A percentile compares a stretch with the other conserved stretches of the same genome.
Conservation (phyloP, 208 protist genomes). For the Trypanosoma brucei region DNA sequence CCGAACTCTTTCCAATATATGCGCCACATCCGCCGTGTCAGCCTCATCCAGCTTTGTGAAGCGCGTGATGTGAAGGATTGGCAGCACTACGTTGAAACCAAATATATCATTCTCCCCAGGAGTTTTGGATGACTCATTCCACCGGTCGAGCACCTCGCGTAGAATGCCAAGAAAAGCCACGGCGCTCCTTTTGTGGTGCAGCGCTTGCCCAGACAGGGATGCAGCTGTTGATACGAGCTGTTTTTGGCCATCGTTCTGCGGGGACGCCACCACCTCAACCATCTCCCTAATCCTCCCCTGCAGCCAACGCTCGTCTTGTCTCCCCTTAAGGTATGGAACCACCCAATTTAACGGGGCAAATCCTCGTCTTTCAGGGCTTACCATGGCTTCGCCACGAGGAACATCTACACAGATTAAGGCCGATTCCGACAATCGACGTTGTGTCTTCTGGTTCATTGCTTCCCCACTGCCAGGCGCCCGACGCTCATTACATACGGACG, state of each 20-base stretch:
- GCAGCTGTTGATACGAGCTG: conserved; percentile 26
- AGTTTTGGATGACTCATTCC: conserved; percentile 14
- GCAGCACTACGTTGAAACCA: conserved; percentile 21
- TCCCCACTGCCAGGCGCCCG: background rate
- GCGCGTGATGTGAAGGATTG: conserved; percentile 25
- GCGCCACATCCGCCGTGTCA: conserved; percentile 17
- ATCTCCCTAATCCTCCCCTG: conserved; percentile 14
- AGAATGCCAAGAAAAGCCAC: conserved; percentile 28
- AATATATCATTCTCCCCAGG: conserved; percentile 19
- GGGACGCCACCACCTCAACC: conserved; percentile 10
- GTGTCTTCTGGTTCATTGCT: background rate
- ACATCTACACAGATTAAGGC: conserved; percentile 2
- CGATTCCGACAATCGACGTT: background rate
- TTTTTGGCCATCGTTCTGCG: conserved; percentile 20
- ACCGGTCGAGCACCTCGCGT: conserved; percentile 15
- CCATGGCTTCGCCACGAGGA: background rate
- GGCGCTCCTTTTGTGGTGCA: conserved; percentile 14
- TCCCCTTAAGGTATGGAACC: conserved; percentile 16
- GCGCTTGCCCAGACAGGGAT: conserved; percentile 18
- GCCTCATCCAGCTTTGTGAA: conserved; percentile 16
- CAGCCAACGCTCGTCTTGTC: conserved; percentile 22
- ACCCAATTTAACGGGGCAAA: conserved; percentile 8
- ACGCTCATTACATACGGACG: background rate
- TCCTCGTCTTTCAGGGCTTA: background rate
- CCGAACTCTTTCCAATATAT: conserved; percentile 15